A percentile compares a stretch with the other conserved stretches of the same genome.
These are phyloP conservation scores for Cephaloascus albidus DNA, from an alignment of 805 yeast species.

Conservation along the genomic window DNA sequence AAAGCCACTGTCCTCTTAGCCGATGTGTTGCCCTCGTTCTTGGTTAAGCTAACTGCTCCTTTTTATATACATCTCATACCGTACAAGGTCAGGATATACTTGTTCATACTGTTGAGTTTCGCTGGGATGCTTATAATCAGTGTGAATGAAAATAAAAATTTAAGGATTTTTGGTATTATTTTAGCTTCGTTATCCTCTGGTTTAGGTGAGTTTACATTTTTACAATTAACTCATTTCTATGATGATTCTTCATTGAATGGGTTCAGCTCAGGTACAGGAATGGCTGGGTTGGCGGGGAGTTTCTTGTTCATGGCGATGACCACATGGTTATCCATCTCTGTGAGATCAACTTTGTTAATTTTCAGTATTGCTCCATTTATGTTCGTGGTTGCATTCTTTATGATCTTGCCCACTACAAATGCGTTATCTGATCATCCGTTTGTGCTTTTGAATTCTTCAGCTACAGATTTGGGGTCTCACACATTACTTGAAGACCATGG, in stretches of 20 bases:
- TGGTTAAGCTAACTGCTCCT: conserved; percentile 66
- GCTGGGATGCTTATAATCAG: conserved; percentile 71
- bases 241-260: conserved; percentile 59
- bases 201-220: conserved; percentile 80
- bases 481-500: no score
- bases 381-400: conserved; percentile 14
- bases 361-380: conserved; percentile 34
- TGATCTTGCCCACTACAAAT: conserved; percentile 13
- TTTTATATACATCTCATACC: conserved; percentile 63
- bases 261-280: conserved; percentile 94
- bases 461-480: no score
- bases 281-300: conserved; percentile 85
- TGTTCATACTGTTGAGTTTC: conserved; percentile 49
- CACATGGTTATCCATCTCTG: conserved; percentile 50
- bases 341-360: conserved; percentile 42
- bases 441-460: neutral
- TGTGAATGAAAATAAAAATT: conserved; percentile 19
- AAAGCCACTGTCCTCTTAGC: conserved; percentile 80
- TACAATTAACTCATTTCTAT: conserved; percentile 79
- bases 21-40: conserved; percentile 78
- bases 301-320: conserved; percentile 65
- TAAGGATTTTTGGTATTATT: conserved; percentile 57
- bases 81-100: conserved; percentile 44
- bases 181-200: conserved; percentile 84
- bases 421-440: neutral